Evolutionary conservation across 768 basidiomycete genomes (phyloP).

Genomic region (Rhodotorula graminis): DNA sequence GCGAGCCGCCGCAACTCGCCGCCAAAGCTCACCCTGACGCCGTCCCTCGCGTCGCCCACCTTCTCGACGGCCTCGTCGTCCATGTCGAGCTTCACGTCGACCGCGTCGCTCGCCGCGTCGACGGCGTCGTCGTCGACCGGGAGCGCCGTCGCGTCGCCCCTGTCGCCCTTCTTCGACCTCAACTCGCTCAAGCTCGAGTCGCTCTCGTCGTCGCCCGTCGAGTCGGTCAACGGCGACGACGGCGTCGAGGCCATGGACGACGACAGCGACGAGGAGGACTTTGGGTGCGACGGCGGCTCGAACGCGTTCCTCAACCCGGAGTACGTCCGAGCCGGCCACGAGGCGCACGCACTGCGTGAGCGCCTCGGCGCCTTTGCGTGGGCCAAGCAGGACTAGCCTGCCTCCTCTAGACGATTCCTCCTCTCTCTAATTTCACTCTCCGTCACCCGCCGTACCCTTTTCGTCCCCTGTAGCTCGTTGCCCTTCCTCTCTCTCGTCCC

Average conservation of each 20-base stretch:
- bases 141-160: conserved; percentile 9
- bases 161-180: conserved; percentile 26
- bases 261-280: conserved; percentile 1
- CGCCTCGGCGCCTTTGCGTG: conserved; percentile 13
- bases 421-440: neutral
- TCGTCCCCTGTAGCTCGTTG: neutral
- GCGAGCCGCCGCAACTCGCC: neutral
- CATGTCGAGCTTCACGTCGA: neutral
- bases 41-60: conserved; percentile 17
- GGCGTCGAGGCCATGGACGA: no score
- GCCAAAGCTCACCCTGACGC: conserved; percentile 15
- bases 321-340: conserved; percentile 26
- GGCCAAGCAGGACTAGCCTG: neutral
- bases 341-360: conserved; percentile 15
- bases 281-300: conserved; percentile 2
- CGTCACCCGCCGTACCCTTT: neutral
- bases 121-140: neutral
- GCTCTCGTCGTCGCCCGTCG: neutral
- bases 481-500: neutral
- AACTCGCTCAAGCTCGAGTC: conserved; percentile 29
- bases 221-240: neutral
- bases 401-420: neutral
- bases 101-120: neutral
- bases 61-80: neutral
- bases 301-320: conserved; percentile 2